phyloP scores from a whole-genome alignment of 345 rosid genomes.

The Hirschfeldia incana region DNA sequence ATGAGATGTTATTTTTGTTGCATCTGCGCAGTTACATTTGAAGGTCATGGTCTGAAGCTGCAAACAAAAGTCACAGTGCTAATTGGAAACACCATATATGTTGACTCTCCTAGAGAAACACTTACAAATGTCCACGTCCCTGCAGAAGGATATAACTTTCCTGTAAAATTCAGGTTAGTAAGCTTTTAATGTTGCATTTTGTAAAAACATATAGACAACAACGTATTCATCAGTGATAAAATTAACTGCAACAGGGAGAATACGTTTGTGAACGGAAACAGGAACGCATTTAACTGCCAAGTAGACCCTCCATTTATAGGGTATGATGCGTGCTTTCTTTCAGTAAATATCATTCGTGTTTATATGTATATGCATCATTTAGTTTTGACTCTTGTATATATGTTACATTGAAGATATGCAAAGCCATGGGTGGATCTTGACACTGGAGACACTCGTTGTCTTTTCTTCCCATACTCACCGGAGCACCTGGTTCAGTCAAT shows the following conservation, averaged over 20 bases:
- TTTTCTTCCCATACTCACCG: conserved; percentile 86
- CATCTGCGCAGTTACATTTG: conserved; percentile 58
- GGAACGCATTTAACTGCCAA: conserved; percentile 54
- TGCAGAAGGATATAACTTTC: conserved; percentile 65
- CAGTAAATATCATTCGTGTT: not conserved
- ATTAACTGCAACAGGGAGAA: conserved; percentile 46
- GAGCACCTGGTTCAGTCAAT: conserved; percentile 74
- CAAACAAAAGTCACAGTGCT: conserved; percentile 67
- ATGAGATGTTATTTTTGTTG: conserved; percentile 27
- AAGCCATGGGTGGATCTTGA: conserved; percentile 72
- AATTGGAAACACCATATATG: conserved; percentile 51
- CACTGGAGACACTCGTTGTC: conserved; percentile 58
- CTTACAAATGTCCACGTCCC: conserved; percentile 79
- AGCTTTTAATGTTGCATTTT: not conserved
- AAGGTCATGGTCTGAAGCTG: conserved; percentile 58
- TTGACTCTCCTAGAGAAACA: conserved; percentile 74
- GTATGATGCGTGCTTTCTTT: conserved; percentile 44
- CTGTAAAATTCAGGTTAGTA: conserved; percentile 73
- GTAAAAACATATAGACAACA: not conserved
- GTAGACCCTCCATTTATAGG: conserved; percentile 83
- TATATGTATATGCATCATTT: not conserved
- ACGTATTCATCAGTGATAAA: conserved; percentile 4
- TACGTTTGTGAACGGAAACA: conserved; percentile 45
- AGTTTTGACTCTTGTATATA: not conserved
- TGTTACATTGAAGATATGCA: conserved; percentile 62